Base-by-base conservation (phyloP, 495 filamentous ascomycete species). In the Xylaria scruposa region DNA sequence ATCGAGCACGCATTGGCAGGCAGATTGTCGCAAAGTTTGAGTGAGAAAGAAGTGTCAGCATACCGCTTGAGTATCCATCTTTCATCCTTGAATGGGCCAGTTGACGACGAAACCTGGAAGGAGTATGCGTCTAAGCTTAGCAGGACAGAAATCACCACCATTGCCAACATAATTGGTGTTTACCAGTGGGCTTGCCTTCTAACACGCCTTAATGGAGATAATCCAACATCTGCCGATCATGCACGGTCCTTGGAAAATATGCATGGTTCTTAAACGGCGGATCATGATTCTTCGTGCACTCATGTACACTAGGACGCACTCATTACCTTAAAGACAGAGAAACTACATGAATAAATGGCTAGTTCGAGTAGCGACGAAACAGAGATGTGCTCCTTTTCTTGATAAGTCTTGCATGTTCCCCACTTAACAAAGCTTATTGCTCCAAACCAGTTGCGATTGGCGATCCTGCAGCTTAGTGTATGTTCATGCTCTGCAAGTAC, bases 131-230 rank as follows among this genome's bases (percentile, higher is more conserved):
- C 49, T 8, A 67, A 46, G 61, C 51, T 72, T 31, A 47, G 64
- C 19, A 72, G 64, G 70, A 19, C 51, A 10, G 56, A 73, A 38
- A 13, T 73, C 13, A 60, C 66, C 3, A 67, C 46, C 0, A 56
- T 73, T 31, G 33, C 47, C 9, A 24, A 73, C 33, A 65, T 70
- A 13, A 21, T 73, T 58, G 65, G 42, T 26, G 72, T 51, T 8
- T 73, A 73, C 38, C 53, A 49, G 42, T 73, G 67, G 67, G 46
- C 70, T 40, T 38, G 58, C 8, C 67, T 73, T 17, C 51, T 73
- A 51, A 67, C 10, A 12, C 44, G 54, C 8, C 15, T 69, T 9
- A 69, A 73, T 46, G 72, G 66, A 36, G 24, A 36, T 15, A 49
- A 49, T 49, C 15, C 46, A 49, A 49, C 46, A n/a, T n/a, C 46